phyloP scores from a whole-genome alignment of 495 filamentous ascomycete genomes.

The Lasiosphaeriaceae sp. region DNA sequence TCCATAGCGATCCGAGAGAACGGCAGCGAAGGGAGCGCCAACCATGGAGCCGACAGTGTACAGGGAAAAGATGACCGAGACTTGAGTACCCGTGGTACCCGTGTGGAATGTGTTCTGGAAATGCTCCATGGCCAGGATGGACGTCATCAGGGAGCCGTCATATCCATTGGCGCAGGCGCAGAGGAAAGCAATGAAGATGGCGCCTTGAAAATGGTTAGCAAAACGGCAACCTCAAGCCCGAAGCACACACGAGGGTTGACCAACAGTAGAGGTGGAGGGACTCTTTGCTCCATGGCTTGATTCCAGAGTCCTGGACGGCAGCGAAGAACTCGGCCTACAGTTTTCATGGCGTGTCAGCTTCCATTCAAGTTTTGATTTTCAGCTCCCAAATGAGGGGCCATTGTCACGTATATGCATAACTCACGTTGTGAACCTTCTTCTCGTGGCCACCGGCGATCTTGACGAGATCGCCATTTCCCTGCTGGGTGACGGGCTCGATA shows the following conservation, averaged over 20 bases:
- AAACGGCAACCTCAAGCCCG: neutral
- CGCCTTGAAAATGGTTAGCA: constrained; percentile 19
- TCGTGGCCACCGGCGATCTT: constrained; percentile 38
- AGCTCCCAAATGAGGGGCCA: too few relatives aligned
- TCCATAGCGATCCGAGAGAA: constrained; percentile 42
- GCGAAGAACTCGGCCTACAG: constrained; percentile 54
- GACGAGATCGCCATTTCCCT: constrained; percentile 28
- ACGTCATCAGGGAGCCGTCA: constrained; percentile 34
- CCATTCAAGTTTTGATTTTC: too few relatives aligned
- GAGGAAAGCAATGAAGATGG: constrained; percentile 43
- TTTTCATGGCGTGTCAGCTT: neutral
- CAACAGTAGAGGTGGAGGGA: constrained; percentile 54
- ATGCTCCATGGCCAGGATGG: constrained; percentile 35
- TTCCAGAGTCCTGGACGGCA: constrained; percentile 53
- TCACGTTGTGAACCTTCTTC: constrained; percentile 51
- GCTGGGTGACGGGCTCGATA: constrained; percentile 7
- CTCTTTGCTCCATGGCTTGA: constrained; percentile 50
- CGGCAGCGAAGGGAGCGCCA: constrained; percentile 40
- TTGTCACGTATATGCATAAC: too few relatives aligned
- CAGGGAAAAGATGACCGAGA: constrained; percentile 44
- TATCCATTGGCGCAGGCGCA: constrained; percentile 53
- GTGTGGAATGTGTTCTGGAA: constrained; percentile 24
- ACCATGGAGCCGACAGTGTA: constrained; percentile 48
- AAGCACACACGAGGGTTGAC: constrained; percentile 8
- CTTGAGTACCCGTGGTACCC: constrained; percentile 31